Evolutionary conservation across 305 asterid species (phyloP).

Genomic region (Petunia hybrid): DNA sequence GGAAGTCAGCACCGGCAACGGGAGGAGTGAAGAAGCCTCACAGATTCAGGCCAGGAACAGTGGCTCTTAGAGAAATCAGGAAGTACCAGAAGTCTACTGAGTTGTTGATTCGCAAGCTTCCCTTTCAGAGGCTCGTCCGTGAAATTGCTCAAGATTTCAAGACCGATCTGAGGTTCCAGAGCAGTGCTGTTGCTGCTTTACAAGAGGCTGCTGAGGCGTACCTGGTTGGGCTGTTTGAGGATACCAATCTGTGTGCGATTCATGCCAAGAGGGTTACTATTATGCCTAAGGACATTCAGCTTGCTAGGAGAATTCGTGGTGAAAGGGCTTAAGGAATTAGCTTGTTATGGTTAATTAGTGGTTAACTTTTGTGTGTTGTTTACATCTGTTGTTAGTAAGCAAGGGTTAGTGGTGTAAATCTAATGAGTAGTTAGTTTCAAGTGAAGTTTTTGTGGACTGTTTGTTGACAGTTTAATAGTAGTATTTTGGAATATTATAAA

Average conservation of each 20-base stretch:
- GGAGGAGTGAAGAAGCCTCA: slow-evolving; percentile 43
- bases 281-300: slow-evolving; percentile 41
- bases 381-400: background rate
- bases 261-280: slow-evolving; percentile 40
- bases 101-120: slow-evolving; percentile 37
- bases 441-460: too few species aligned
- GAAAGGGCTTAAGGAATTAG: slow-evolving; percentile 29
- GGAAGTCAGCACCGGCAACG: slow-evolving; percentile 39
- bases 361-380: background rate
- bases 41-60: slow-evolving; percentile 39
- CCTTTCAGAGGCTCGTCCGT: slow-evolving; percentile 38
- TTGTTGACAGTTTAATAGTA: too few species aligned
- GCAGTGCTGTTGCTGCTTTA: slow-evolving; percentile 35
- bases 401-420: background rate
- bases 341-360: background rate
- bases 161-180: slow-evolving; percentile 39
- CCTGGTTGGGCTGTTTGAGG: slow-evolving; percentile 35
- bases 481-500: too few species aligned
- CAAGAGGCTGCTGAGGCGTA: slow-evolving; percentile 39
- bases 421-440: background rate
- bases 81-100: slow-evolving; percentile 40
- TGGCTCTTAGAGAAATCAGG: slow-evolving; percentile 36
- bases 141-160: slow-evolving; percentile 41
- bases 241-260: slow-evolving; percentile 38
- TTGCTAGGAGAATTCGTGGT: slow-evolving; percentile 39